phyloP scores from a whole-genome alignment of 768 basidiomycete species.

The Leccinum boreale region DNA sequence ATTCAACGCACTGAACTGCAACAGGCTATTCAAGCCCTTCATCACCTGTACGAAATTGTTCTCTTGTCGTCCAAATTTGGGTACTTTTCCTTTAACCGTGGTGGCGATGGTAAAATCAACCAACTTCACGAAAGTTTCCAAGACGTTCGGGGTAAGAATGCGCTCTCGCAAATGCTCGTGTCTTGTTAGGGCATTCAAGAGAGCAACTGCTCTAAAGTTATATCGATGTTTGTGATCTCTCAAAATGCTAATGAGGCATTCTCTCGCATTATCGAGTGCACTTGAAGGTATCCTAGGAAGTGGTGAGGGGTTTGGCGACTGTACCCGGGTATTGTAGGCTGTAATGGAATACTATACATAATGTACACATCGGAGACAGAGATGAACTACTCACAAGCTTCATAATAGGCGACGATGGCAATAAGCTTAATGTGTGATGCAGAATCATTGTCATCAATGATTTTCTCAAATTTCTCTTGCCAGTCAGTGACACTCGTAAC shows the following conservation, averaged over 20 bases:
- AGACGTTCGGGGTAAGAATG: constrained; percentile 14
- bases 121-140: constrained; percentile 12
- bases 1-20: constrained; percentile 13
- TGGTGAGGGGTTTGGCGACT: background rate
- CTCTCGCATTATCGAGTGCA: constrained; percentile 13
- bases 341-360: background rate
- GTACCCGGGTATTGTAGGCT: constrained; percentile 6
- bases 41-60: constrained; percentile 18
- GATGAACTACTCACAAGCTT: constrained; percentile 11
- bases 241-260: constrained; percentile 10
- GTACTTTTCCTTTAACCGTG: background rate
- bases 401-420: constrained; percentile 12
- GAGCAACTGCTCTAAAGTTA: constrained; percentile 18
- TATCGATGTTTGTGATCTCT: constrained; percentile 13
- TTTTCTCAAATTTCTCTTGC: background rate
- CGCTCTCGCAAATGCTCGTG: constrained; percentile 11
- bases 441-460: background rate
- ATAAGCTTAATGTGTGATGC: background rate
- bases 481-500: background rate
- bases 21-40: constrained; percentile 17
- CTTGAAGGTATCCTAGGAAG: background rate
- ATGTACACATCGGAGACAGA: background rate
- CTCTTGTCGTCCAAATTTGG: background rate
- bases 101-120: constrained; percentile 10
- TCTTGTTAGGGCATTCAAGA: constrained; percentile 19